These are phyloP conservation scores for Bidens hawaiensis DNA, from an alignment of 140 eudicot genomes.

Conservation along the genomic window DNA sequence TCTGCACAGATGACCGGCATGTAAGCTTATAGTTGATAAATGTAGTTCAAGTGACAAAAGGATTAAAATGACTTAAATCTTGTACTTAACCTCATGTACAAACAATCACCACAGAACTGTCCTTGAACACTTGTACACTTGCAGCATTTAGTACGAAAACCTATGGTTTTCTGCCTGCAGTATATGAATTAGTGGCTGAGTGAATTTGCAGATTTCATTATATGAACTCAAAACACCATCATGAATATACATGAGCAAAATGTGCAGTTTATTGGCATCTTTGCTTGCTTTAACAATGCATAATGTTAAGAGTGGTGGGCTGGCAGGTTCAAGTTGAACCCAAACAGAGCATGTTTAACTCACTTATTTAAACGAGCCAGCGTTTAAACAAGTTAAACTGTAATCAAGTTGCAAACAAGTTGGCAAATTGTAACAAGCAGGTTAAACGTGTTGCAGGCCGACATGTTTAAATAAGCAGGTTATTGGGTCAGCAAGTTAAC, in stretches of 20 bases:
- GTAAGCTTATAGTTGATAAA: neutral
- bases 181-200: conserved; percentile 3
- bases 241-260: neutral
- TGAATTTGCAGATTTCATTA: neutral
- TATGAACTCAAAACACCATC: neutral
- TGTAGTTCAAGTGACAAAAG: neutral
- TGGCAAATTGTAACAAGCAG: too few relatives aligned
- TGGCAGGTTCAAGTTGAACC: too few relatives aligned
- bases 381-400: too few relatives aligned
- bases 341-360: too few relatives aligned
- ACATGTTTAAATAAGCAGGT: too few relatives aligned
- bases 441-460: too few relatives aligned
- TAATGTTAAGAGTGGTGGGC: too few relatives aligned
- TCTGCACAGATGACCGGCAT: conserved; percentile 29
- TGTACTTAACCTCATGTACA: conserved; percentile 53
- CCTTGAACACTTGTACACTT: conserved; percentile 43
- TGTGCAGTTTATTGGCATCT: neutral
- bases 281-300: neutral
- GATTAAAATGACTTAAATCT: conserved; percentile 1
- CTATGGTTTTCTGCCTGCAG: conserved; percentile 73
- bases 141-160: conserved; percentile 62
- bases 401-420: too few relatives aligned
- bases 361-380: too few relatives aligned
- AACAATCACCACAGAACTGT: conserved; percentile 74
- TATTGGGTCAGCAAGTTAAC: too few relatives aligned